Conservation (phyloP, 225 moss, liverwort and hornwort species). For the Physcomitrellopsis africana region DNA sequence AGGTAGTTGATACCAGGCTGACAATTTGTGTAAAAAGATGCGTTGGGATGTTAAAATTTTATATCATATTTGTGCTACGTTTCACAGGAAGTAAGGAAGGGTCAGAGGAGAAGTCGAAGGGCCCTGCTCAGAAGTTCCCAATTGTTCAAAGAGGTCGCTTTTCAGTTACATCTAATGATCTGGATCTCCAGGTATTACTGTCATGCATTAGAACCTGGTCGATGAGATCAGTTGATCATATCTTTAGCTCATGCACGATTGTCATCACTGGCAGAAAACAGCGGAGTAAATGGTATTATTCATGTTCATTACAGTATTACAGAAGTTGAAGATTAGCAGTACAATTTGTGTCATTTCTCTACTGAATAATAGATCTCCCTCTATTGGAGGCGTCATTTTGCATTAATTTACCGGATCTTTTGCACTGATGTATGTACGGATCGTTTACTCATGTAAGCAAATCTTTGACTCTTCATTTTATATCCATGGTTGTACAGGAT, state of each 20-base stretch:
- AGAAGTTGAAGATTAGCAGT: too few relatives aligned
- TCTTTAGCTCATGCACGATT: background rate
- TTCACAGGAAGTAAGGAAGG: constrained; percentile 53
- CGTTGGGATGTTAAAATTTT: too few relatives aligned
- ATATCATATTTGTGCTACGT: background rate
- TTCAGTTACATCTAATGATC: constrained; percentile 82
- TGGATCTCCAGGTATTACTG: constrained; percentile 49
- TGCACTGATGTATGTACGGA: too few relatives aligned
- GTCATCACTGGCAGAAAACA: background rate
- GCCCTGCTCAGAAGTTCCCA: constrained; percentile 49
- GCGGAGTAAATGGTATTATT: background rate
- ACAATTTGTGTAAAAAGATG: too few relatives aligned
- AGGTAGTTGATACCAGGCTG: background rate
- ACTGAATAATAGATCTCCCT: too few relatives aligned
- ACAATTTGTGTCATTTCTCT: too few relatives aligned
- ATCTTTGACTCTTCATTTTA: background rate
- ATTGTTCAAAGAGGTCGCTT: constrained; percentile 91
- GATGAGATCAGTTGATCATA: background rate
- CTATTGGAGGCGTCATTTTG: too few relatives aligned
- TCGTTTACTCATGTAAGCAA: too few relatives aligned
- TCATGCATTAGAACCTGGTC: background rate
- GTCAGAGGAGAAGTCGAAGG: constrained; percentile 58
- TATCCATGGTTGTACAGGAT: constrained; percentile 46
- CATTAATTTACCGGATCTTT: too few relatives aligned
- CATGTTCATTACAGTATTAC: background rate